phyloP scores from a whole-genome alignment of 1,284 basidiomycete genomes.

The Mycosarcoma maydis region DNA sequence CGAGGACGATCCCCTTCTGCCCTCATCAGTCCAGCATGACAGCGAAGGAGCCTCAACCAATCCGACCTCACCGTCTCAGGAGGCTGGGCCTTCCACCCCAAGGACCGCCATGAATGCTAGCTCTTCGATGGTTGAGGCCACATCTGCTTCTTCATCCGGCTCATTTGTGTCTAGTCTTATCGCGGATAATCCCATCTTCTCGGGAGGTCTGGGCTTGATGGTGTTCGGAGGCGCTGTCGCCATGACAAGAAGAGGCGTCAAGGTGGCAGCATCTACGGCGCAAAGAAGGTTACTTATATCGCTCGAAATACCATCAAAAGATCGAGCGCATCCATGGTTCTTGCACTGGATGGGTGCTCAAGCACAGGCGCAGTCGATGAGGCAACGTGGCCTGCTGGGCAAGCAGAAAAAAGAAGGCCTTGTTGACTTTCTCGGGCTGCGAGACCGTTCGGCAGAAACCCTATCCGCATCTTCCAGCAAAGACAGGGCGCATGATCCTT shows the following conservation, averaged over 20 bases:
- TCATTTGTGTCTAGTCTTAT: slow-evolving; percentile 39
- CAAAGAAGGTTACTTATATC: slow-evolving; percentile 91
- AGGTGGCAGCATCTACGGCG: slow-evolving; percentile 78
- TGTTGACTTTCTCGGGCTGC: slow-evolving; percentile 55
- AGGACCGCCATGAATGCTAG: neutral
- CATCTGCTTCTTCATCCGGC: slow-evolving; percentile 1
- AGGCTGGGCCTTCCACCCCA: neutral
- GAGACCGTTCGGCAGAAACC: slow-evolving; percentile 22
- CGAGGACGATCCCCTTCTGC: slow-evolving; percentile 7
- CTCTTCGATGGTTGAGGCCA: neutral
- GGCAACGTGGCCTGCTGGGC: slow-evolving; percentile 52
- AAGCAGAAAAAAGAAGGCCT: slow-evolving; percentile 52
- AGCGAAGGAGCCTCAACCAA: neutral
- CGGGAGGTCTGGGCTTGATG: slow-evolving; percentile 64
- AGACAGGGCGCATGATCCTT: slow-evolving; percentile 60
- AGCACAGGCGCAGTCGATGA: slow-evolving; percentile 64
- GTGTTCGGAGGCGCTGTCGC: slow-evolving; percentile 62
- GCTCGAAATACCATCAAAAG: slow-evolving; percentile 95
- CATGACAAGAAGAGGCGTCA: slow-evolving; percentile 69
- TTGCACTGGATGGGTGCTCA: slow-evolving; percentile 89
- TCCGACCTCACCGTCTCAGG: neutral
- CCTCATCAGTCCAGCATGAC: slow-evolving; percentile 1
- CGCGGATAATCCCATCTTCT: slow-evolving; percentile 62
- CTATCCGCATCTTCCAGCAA: neutral
- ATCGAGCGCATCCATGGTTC: slow-evolving; percentile 95